phyloP scores from a whole-genome alignment of 2,329 filamentous ascomycete species.

The Penicillium thymicola region DNA sequence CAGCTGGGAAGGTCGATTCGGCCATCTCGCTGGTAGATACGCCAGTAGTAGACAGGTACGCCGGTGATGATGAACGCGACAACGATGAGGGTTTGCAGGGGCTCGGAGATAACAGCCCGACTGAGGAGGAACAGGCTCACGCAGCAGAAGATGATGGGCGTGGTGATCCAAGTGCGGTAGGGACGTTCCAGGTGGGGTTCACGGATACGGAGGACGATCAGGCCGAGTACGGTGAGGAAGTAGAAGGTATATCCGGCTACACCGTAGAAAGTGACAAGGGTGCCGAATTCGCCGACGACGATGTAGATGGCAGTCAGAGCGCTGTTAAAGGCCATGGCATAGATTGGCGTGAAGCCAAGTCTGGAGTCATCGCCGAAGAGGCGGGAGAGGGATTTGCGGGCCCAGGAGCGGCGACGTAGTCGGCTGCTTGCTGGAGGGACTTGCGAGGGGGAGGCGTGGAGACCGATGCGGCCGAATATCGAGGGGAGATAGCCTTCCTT shows the following conservation, averaged over 20 bases:
- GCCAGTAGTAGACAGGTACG: conserved; percentile 84
- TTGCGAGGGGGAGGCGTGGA: conserved; percentile 45
- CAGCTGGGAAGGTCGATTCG: conserved; percentile 33
- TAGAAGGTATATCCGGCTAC: conserved; percentile 98
- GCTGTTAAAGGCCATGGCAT: conserved; percentile 81
- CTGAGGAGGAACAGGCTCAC: conserved; percentile 90
- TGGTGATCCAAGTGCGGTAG: conserved; percentile 95
- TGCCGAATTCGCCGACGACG: conserved; percentile 82
- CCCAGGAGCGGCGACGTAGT: conserved; percentile 50
- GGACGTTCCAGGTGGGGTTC: conserved; percentile 86
- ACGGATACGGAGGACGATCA: conserved; percentile 83
- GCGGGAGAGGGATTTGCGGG: conserved; percentile 57
- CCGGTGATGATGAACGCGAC: conserved; percentile 79
- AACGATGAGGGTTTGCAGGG: conserved; percentile 83
- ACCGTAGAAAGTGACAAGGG: conserved; percentile 93
- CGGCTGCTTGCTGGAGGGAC: conserved; percentile 30
- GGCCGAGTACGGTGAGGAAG: conserved; percentile 87
- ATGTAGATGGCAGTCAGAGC: conserved; percentile 73
- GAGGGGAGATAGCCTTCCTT: conserved; percentile 91
- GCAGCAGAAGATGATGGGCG: conserved; percentile 97
- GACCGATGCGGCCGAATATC: conserved; percentile 78
- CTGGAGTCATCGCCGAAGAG: conserved; percentile 72
- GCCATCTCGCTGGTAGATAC: conserved; percentile 65
- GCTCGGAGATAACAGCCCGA: conserved; percentile 84
- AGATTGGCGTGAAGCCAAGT: conserved; percentile 90